phyloP scores from a whole-genome alignment of 1,284 basidiomycete genomes.

The Stygiomarasmius scandens region DNA sequence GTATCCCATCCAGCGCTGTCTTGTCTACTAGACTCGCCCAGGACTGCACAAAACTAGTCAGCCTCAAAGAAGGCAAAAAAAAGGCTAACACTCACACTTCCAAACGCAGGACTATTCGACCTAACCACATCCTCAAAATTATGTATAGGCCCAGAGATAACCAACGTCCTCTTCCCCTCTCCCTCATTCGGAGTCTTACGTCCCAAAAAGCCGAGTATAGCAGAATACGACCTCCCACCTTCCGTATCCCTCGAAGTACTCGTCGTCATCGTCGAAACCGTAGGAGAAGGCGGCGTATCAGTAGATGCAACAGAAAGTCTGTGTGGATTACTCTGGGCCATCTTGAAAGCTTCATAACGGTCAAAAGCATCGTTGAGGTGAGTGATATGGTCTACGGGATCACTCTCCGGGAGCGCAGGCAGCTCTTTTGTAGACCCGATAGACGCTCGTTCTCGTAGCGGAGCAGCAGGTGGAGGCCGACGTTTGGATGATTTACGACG shows the following conservation, averaged over 20 bases:
- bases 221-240: constrained; percentile 35
- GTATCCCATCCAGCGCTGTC: constrained; percentile 78
- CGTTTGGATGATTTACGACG: constrained; percentile 39
- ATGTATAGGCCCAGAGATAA: constrained; percentile 66
- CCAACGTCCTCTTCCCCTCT: constrained; percentile 39
- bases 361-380: constrained; percentile 88
- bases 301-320: constrained; percentile 64
- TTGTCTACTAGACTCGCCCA: constrained; percentile 92
- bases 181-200: constrained; percentile 42
- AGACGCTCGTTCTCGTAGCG: constrained; percentile 25
- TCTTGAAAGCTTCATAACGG: constrained; percentile 80
- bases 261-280: constrained; percentile 25
- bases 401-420: constrained; percentile 51
- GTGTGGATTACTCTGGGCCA: constrained; percentile 41
- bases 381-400: constrained; percentile 34
- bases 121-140: constrained; percentile 33
- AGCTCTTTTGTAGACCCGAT: constrained; percentile 47
- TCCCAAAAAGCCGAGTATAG: constrained; percentile 60
- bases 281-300: constrained; percentile 41
- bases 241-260: constrained; percentile 29
- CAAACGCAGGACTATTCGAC: constrained; percentile 61
- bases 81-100: constrained; percentile 56
- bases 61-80: constrained; percentile 9
- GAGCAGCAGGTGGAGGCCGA: constrained; percentile 57
- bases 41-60: constrained; percentile 61